phyloP scores from a whole-genome alignment of 108 stramenopile species.

The Skeletonema costatum region DNA sequence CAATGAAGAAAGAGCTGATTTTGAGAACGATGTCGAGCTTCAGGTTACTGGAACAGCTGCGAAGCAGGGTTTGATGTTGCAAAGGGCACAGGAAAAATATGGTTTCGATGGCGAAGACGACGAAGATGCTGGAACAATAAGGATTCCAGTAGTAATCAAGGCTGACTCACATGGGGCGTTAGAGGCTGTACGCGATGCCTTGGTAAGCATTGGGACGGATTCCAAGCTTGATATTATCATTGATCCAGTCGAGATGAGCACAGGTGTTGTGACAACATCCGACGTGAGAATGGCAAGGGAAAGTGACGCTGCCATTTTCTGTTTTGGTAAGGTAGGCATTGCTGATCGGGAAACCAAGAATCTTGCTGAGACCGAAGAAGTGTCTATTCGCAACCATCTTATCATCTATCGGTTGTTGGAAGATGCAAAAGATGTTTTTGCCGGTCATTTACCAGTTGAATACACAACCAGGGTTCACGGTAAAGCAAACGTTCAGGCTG shows the following conservation, averaged over 20 bases:
- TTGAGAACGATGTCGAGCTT: conserved; percentile 31
- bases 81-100: conserved; percentile 38
- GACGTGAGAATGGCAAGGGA: conserved; percentile 85
- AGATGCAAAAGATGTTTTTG: conserved; percentile 73
- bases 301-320: conserved; percentile 78
- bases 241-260: conserved; percentile 74
- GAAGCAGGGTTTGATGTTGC: conserved; percentile 47
- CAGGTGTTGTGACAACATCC: conserved; percentile 66
- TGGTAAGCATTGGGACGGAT: conserved; percentile 59
- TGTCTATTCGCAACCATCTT: conserved; percentile 58
- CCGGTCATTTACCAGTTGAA: conserved; percentile 54
- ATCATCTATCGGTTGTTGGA: conserved; percentile 86
- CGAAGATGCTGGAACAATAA: conserved; percentile 41
- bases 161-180: conserved; percentile 86
- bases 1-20: conserved; percentile 46
- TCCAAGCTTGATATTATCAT: conserved; percentile 67
- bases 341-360: conserved; percentile 54
- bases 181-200: conserved; percentile 71
- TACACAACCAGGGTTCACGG: conserved; percentile 69
- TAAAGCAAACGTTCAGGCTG: conserved; percentile 67
- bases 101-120: conserved; percentile 34
- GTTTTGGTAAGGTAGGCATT: conserved; percentile 65
- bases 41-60: conserved; percentile 46
- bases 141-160: conserved; percentile 84
- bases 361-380: conserved; percentile 61